Conservation (phyloP, 106 monocot genomes). For the Phalaenopsis aphrodite region DNA sequence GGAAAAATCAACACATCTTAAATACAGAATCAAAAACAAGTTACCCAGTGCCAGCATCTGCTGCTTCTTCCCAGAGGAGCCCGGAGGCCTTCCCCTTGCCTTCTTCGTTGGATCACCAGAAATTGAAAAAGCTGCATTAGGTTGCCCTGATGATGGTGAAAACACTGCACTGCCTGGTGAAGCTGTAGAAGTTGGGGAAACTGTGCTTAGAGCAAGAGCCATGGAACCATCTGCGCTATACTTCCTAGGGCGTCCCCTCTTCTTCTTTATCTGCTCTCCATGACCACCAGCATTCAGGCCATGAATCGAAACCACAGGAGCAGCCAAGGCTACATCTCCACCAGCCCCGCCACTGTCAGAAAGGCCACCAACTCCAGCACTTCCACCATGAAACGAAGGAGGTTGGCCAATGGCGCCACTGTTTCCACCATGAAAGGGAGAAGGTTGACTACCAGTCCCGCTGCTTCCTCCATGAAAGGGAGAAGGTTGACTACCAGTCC, state of each 20-base stretch:
- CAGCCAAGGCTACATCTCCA: constrained; percentile 12
- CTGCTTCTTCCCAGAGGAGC: constrained; percentile 61
- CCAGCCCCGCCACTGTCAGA: neutral
- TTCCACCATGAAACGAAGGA: constrained; percentile 23
- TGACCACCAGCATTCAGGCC: constrained; percentile 30
- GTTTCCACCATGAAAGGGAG: constrained; percentile 21
- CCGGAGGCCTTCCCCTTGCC: constrained; percentile 50
- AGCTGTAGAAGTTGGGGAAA: constrained; percentile 12
- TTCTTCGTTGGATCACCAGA: constrained; percentile 39
- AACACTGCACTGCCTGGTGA: constrained; percentile 7
- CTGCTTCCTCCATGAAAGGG: constrained; percentile 20
- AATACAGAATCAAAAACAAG: neutral
- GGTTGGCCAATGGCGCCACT: neutral
- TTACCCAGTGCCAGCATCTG: constrained; percentile 69
- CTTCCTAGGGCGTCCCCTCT: constrained; percentile 91
- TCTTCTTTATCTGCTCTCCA: constrained; percentile 56
- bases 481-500: neutral
- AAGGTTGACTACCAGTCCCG: neutral
- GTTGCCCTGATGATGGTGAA: constrained; percentile 13
- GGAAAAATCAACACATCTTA: neutral
- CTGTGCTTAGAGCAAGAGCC: constrained; percentile 35
- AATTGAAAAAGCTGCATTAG: constrained; percentile 3
- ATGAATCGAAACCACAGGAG: constrained; percentile 7
- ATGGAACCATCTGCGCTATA: constrained; percentile 74
- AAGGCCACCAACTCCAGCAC: neutral